Evolutionary conservation across 192 early-diverging fungal species (phyloP).

Genomic region (Phlyctochytrium planicorne): DNA sequence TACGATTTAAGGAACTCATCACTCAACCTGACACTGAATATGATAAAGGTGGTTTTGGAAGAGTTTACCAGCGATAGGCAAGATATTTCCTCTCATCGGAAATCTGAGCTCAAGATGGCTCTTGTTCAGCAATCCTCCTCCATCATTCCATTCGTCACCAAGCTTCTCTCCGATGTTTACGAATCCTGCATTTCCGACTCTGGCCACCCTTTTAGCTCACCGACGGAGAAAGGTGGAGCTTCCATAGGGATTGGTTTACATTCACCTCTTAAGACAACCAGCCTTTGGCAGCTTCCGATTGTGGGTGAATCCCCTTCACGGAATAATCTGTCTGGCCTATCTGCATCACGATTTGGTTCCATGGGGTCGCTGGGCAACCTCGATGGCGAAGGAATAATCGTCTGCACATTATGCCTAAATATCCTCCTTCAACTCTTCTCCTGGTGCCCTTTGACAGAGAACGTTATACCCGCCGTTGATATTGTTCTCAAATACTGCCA

Average conservation of each 20-base stretch:
- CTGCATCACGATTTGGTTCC: not conserved
- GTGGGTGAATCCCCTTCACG: slow-evolving; percentile 16
- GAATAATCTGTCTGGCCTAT: not conserved
- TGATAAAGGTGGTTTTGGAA: slow-evolving; percentile 7
- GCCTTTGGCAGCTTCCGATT: not conserved
- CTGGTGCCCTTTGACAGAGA: slow-evolving; percentile 3
- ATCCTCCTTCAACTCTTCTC: slow-evolving; percentile 6
- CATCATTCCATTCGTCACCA: slow-evolving; percentile 3
- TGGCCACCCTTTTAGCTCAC: not conserved
- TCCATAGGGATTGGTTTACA: slow-evolving; percentile 12
- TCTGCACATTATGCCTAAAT: slow-evolving; percentile 5
- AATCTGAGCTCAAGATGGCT: not conserved
- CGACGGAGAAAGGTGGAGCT: not conserved
- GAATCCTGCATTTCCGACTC: not conserved
- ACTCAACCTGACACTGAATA: not conserved
- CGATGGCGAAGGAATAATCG: not conserved
- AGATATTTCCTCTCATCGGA: not conserved
- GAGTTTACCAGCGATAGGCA: slow-evolving; percentile 3
- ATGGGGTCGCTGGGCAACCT: not conserved
- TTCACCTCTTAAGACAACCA: slow-evolving; percentile 6
- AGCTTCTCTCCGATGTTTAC: slow-evolving; percentile 3
- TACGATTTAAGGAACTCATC: not conserved
- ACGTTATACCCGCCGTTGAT: not conserved
- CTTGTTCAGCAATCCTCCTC: not conserved
- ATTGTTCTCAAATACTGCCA: slow-evolving; percentile 11